phyloP scores from a whole-genome alignment of 129 eudicot genomes.

The Silybum marianum region DNA sequence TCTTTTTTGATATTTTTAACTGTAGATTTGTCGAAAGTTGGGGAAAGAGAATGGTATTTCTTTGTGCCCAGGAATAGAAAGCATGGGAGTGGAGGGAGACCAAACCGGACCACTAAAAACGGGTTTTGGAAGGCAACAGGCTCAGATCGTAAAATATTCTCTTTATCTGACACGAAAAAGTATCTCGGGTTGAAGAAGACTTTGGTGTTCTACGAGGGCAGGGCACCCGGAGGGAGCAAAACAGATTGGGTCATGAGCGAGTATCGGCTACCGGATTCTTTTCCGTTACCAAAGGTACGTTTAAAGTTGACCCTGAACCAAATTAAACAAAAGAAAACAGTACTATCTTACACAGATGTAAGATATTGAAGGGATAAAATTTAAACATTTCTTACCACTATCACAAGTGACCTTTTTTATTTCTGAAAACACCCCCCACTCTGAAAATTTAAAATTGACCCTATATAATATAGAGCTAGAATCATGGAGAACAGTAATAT shows the following conservation, averaged over 20 bases:
- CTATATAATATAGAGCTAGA: background rate
- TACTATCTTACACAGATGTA: background rate
- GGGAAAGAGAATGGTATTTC: slow-evolving; percentile 94
- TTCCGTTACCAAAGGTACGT: slow-evolving; percentile 48
- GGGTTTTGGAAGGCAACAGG: slow-evolving; percentile 99
- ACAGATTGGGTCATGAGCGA: slow-evolving; percentile 96
- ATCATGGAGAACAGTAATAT: background rate
- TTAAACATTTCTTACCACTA: background rate
- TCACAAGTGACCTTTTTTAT: too few relatives aligned
- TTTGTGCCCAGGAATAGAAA: slow-evolving; percentile 72
- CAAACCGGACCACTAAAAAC: slow-evolving; percentile 69
- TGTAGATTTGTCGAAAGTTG: slow-evolving; percentile 72
- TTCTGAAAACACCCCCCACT: background rate
- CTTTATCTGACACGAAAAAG: slow-evolving; percentile 56
- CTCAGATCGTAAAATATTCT: slow-evolving; percentile 68
- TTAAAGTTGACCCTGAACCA: background rate
- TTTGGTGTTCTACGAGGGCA: slow-evolving; percentile 73
- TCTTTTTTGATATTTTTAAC: background rate
- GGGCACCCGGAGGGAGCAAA: slow-evolving; percentile 72
- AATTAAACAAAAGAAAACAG: background rate
- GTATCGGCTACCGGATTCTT: slow-evolving; percentile 69
- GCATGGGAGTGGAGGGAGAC: slow-evolving; percentile 82
- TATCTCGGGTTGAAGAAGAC: slow-evolving; percentile 70
- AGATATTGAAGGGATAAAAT: background rate
- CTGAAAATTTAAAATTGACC: too few relatives aligned